phyloP scores from a whole-genome alignment of 169 alveolate species.

The Plasmodium inui region DNA sequence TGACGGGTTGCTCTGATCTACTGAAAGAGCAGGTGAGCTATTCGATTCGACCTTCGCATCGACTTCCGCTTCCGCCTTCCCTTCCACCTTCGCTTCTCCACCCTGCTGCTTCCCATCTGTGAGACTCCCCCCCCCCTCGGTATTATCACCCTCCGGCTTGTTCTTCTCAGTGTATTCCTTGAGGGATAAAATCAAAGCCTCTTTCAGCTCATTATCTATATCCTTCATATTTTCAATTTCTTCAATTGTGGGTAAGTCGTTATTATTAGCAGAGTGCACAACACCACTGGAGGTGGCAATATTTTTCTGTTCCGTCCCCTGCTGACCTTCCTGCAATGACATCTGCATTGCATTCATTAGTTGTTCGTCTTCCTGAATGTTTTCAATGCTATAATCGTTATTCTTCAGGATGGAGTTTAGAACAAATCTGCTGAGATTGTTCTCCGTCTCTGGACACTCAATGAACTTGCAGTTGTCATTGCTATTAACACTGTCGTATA shows the following conservation, averaged over 20 bases:
- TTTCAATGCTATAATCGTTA: conserved; percentile 16
- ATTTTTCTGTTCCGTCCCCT: background rate
- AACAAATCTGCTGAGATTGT: conserved; percentile 43
- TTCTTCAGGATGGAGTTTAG: conserved; percentile 23
- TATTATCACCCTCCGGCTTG: conserved; percentile 18
- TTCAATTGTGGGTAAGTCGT: conserved; percentile 58
- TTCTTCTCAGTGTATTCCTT: conserved; percentile 53
- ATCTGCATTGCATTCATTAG: conserved; percentile 46
- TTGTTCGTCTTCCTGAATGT: conserved; percentile 56
- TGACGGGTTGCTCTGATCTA: background rate
- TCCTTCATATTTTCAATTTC: conserved; percentile 68
- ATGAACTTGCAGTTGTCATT: conserved; percentile 88
- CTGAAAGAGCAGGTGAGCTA: too few species aligned
- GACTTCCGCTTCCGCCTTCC: background rate
- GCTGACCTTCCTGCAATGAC: conserved; percentile 17
- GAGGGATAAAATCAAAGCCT: conserved; percentile 41
- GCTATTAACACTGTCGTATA: conserved; percentile 88
- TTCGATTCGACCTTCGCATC: background rate
- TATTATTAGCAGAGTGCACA: background rate
- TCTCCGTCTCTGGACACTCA: conserved; percentile 86
- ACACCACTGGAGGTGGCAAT: too few species aligned
- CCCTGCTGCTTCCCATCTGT: background rate
- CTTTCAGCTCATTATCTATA: conserved; percentile 62
- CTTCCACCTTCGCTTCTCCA: background rate
- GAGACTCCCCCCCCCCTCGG: background rate